Percentiles rank a stretch among this genome's conserved stretches.
phyloP scores from a whole-genome alignment of 176 grass and related monocot genomes.

The Oropetium thomaeum region DNA sequence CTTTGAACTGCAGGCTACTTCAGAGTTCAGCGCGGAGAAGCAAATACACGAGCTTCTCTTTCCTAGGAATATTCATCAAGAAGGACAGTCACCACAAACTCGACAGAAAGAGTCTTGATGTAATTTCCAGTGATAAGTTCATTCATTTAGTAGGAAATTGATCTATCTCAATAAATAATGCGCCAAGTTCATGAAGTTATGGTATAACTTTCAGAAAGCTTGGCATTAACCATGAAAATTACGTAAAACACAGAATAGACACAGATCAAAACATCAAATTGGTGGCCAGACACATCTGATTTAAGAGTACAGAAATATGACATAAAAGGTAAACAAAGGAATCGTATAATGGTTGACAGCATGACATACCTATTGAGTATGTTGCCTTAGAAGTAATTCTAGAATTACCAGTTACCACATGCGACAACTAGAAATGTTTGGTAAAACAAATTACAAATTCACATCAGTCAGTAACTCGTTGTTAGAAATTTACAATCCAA shows the following conservation, averaged over 20 bases:
- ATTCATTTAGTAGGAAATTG: conserved; percentile 15
- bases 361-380: neutral
- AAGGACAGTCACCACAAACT: conserved; percentile 57
- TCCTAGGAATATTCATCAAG: conserved; percentile 52
- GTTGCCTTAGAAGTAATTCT: neutral
- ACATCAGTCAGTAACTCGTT: neutral
- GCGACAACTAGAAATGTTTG: no score
- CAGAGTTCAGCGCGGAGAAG: conserved; percentile 79
- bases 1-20: conserved; percentile 56
- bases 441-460: neutral
- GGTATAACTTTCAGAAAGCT: neutral
- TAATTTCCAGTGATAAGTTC: conserved; percentile 14
- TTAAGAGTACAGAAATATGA: neutral
- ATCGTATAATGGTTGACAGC: no score
- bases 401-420: neutral
- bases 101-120: conserved; percentile 54
- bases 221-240: neutral
- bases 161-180: conserved; percentile 22
- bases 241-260: neutral
- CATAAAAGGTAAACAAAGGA: neutral
- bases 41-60: conserved; percentile 83
- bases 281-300: neutral
- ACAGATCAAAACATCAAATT: neutral
- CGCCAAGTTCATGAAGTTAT: neutral
- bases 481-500: neutral